These are phyloP conservation scores for Lipomyces yamadae DNA, from an alignment of 805 yeast genomes.

Conservation along the genomic window DNA sequence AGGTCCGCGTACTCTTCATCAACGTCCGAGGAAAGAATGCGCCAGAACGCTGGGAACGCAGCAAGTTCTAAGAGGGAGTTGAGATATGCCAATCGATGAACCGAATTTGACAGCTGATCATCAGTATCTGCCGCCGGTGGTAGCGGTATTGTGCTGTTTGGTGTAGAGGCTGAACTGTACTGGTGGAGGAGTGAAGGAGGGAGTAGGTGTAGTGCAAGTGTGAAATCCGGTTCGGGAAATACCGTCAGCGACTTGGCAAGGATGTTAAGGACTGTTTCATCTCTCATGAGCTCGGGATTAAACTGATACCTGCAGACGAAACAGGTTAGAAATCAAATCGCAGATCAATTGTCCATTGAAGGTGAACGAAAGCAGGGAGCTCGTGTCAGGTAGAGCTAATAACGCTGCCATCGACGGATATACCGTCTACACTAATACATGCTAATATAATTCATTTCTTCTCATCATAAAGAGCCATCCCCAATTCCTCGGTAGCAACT, in stretches of 20 bases:
- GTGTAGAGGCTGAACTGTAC: slow-evolving; percentile 21
- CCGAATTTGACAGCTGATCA: slow-evolving; percentile 26
- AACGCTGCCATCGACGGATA: slow-evolving; percentile 32
- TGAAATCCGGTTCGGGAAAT: slow-evolving; percentile 52
- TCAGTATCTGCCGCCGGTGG: slow-evolving; percentile 27
- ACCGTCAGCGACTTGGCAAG: slow-evolving; percentile 51
- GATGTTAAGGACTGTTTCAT: slow-evolving; percentile 46
- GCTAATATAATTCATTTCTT: slow-evolving; percentile 27
- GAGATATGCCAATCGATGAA: slow-evolving; percentile 41
- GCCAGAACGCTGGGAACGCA: slow-evolving; percentile 46
- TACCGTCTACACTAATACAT: slow-evolving; percentile 37
- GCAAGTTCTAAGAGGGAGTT: slow-evolving; percentile 43
- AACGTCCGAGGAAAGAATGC: slow-evolving; percentile 40
- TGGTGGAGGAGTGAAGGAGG: slow-evolving; percentile 48
- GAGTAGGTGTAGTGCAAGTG: slow-evolving; percentile 52
- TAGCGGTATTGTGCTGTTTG: slow-evolving; percentile 36
- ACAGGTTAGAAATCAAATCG: not conserved
- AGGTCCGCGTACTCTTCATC: slow-evolving; percentile 46
- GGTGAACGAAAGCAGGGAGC: not conserved
- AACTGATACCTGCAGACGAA: slow-evolving; percentile 41
- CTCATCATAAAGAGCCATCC: slow-evolving; percentile 23
- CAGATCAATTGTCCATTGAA: not conserved
- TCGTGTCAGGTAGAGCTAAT: slow-evolving; percentile 37
- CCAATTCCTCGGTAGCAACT: not conserved
- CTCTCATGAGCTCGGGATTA: slow-evolving; percentile 41